Base-by-base conservation (phyloP, 345 rosid genomes). In the Euphorbia peplus region DNA sequence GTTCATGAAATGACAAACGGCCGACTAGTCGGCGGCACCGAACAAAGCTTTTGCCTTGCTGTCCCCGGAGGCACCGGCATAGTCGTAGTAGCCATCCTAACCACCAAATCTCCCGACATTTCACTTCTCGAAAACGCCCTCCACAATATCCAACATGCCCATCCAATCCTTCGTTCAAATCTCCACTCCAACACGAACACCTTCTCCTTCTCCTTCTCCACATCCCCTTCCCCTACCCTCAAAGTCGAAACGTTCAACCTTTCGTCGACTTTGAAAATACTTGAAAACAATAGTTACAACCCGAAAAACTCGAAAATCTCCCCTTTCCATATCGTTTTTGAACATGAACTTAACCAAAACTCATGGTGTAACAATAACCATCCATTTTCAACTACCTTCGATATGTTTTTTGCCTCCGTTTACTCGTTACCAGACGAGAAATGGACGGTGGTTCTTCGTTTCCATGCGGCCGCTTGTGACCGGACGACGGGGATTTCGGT, bases 291-390 rank as follows among this genome's bases (percentile, higher is more conserved):
- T 15, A 16, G 21, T 10, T 15, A 14, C 11, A n/a, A 14, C 70
- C 48, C 51, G 2, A 28, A 12, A 28, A 24, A 21, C 66, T 15
- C 18, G 2, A 6, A 16, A 1, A 9, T 63, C 35, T 63, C 85
- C 0, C 83, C 79, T 18, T 28, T 81, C 10, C 83, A 81, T n/a
- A 47, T 75, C 26, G 52, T 81, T 62, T 73, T 79, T 5, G 88
- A 84, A 29, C 88, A 84, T 11, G 88, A 77, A 42, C 83, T 84
- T 15, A 84, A 84, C 68, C 53, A 73, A 29, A 79, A 84, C 64
- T 15, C 55, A 0, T 84, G 85, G 85, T 11, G 7, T 8, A 35
- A 32, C 37, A 32, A 32, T 32, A 32, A 32, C 37, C 37, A 63
- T 11, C 2, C 3, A 26, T 8, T 5, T 13, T 46, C 18, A 18